Percentiles rank a stretch among this genome's conserved stretches.
Conservation (phyloP, 306 rosid genomes). For the Rosa persica region DNA sequence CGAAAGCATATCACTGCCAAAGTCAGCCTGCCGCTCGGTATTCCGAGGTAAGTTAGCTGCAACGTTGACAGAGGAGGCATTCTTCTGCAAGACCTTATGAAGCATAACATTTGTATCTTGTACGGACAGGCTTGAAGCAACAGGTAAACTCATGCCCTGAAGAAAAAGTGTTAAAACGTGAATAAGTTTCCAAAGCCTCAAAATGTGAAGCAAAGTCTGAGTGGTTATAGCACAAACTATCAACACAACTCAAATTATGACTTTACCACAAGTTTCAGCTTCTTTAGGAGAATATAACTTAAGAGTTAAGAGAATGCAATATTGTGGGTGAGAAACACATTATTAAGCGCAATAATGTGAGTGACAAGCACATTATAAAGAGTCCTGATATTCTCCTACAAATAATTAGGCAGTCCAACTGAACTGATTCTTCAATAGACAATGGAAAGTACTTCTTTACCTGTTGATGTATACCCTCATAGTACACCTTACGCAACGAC, state of each 20-base stretch:
- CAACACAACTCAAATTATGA: neutral
- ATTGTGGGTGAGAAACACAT: neutral
- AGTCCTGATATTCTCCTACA: neutral
- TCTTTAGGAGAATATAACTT: neutral
- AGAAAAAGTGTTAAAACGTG: neutral
- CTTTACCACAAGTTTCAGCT: neutral
- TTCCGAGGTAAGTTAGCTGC: neutral
- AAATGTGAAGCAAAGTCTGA: neutral
- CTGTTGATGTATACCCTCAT: slow-evolving; percentile 19
- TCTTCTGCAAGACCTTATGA: slow-evolving; percentile 2
- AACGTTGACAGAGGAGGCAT: slow-evolving; percentile 31
- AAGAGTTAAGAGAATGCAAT: neutral
- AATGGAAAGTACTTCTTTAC: slow-evolving; percentile 37
- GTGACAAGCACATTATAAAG: slow-evolving; percentile 13
- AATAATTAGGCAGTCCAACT: slow-evolving; percentile 1
- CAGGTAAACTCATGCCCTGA: neutral
- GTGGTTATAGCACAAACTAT: neutral
- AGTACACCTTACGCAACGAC: slow-evolving; percentile 24
- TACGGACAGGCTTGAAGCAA: neutral
- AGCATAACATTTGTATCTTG: neutral
- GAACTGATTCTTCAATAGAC: slow-evolving; percentile 22
- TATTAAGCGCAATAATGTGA: too few relatives aligned
- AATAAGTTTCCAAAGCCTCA: slow-evolving; percentile 10
- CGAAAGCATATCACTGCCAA: neutral
- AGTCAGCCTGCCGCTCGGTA: neutral